Percentiles rank a stretch among this genome's conserved stretches.
Conservation (phyloP, 2,329 filamentous ascomycete genomes). For the Ciborinia camelliae region DNA sequence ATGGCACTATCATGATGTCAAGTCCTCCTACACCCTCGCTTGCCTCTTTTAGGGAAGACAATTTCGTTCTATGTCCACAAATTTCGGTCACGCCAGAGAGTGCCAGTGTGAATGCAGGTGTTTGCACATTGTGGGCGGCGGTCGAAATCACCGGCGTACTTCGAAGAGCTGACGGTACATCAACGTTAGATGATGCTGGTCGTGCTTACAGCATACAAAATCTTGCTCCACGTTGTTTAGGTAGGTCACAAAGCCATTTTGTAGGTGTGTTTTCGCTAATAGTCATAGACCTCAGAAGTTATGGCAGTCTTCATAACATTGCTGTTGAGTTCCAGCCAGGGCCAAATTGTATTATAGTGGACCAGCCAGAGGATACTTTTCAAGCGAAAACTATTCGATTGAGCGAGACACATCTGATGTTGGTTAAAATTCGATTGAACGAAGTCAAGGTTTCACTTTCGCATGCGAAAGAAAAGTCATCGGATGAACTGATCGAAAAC, state of each 20-base stretch:
- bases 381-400: constrained; percentile 27
- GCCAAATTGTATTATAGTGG: constrained; percentile 30
- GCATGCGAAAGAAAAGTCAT: constrained; percentile 41
- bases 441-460: constrained; percentile 21
- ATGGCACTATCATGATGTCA: constrained; percentile 10
- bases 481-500: constrained; percentile 57
- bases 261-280: not conserved
- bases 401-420: constrained; percentile 33
- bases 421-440: constrained; percentile 33
- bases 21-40: constrained; percentile 5
- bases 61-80: constrained; percentile 32
- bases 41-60: not conserved
- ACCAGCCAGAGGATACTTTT: constrained; percentile 34
- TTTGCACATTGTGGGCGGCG: constrained; percentile 38
- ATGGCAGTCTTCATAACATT: constrained; percentile 35
- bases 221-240: constrained; percentile 10
- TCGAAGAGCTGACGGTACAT: constrained; percentile 25
- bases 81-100: constrained; percentile 37
- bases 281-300: constrained; percentile 22
- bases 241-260: not conserved
- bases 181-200: constrained; percentile 12
- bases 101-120: constrained; percentile 33
- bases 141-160: constrained; percentile 38
- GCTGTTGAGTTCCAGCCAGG: constrained; percentile 31
- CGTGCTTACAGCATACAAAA: not conserved